phyloP scores from a whole-genome alignment of 2,329 filamentous ascomycete species.

The Sporothrix euskadiensis region DNA sequence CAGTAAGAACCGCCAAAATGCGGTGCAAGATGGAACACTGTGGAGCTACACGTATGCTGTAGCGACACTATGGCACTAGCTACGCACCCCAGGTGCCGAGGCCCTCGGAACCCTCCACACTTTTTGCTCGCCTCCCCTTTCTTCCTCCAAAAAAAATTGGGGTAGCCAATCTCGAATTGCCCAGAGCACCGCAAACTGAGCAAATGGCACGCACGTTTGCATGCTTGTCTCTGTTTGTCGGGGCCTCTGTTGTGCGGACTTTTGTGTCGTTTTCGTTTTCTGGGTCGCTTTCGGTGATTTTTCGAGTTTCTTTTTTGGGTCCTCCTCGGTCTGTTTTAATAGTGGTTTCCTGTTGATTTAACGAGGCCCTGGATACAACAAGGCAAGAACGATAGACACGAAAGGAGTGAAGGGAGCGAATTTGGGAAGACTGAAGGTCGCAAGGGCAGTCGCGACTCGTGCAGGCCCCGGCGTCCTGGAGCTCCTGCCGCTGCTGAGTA shows the following conservation, averaged over 20 bases:
- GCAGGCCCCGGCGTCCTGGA: background rate
- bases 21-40: background rate
- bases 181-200: background rate
- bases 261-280: background rate
- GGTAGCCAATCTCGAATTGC: slow-evolving; percentile 16
- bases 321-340: background rate
- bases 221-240: background rate
- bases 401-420: background rate
- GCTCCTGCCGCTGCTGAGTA: slow-evolving; percentile 13
- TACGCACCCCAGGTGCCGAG: slow-evolving; percentile 27
- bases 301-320: background rate
- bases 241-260: background rate
- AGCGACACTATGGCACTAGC: background rate
- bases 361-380: background rate
- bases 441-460: slow-evolving; percentile 6
- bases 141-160: slow-evolving; percentile 23
- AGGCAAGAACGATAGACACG: background rate
- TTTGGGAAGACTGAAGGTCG: background rate
- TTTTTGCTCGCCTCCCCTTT: slow-evolving; percentile 18
- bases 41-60: slow-evolving; percentile 4
- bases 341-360: background rate
- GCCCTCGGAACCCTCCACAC: slow-evolving; percentile 31
- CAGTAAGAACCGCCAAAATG: background rate
- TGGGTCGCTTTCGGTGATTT: background rate
- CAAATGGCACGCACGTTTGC: background rate